These are phyloP conservation scores for Aspergillus baeticus DNA, from an alignment of 495 filamentous ascomycete genomes.

Conservation along the genomic window DNA sequence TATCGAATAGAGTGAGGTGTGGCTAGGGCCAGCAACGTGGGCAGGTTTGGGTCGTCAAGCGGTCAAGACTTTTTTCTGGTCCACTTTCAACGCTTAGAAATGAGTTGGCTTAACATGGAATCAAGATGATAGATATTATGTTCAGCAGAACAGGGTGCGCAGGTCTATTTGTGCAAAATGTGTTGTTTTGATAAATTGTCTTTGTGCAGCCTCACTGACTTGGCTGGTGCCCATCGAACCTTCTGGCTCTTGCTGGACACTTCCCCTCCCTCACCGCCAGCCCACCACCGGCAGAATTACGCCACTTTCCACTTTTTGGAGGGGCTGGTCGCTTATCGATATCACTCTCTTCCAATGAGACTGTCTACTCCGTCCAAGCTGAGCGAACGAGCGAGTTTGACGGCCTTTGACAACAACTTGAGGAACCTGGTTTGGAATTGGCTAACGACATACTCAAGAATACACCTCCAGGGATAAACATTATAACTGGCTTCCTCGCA, in stretches of 20 bases:
- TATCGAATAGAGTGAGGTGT: constrained; percentile 17
- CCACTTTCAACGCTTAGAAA: background rate
- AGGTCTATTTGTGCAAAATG: background rate
- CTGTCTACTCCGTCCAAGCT: background rate
- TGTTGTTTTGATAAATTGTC: background rate
- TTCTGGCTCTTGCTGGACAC: constrained; percentile 40
- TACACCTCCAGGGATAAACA: constrained; percentile 1
- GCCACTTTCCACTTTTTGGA: constrained; percentile 17
- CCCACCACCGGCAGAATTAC: constrained; percentile 25
- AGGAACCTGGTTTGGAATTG: background rate
- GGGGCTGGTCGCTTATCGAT: constrained; percentile 19
- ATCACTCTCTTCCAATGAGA: background rate
- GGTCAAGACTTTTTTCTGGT: constrained; percentile 14
- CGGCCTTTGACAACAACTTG: background rate
- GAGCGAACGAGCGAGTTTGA: background rate
- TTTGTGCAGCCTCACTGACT: constrained; percentile 12
- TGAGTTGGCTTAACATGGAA: background rate
- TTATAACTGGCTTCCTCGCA: background rate
- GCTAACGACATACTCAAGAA: background rate
- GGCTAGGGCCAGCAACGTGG: constrained; percentile 21
- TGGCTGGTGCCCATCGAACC: constrained; percentile 32
- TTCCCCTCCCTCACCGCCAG: constrained; percentile 30
- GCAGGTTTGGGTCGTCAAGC: constrained; percentile 19
- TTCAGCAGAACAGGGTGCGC: background rate
- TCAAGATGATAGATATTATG: background rate